These are phyloP conservation scores for Microbotryum lychnidis-dioicae DNA, from an alignment of 1,284 basidiomycete genomes.

Conservation along the genomic window DNA sequence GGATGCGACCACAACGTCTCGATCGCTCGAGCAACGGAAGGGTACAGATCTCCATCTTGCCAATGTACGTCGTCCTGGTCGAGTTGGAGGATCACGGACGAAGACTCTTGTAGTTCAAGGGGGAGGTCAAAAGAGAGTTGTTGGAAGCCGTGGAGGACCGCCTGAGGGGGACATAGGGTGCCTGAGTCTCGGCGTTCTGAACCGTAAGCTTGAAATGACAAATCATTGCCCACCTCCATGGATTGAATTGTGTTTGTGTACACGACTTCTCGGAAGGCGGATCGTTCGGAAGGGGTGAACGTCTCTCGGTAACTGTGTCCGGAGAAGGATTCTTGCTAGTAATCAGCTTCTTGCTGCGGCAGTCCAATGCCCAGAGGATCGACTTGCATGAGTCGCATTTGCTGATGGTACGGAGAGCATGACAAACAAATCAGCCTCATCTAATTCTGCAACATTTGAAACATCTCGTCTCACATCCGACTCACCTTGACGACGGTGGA, in stretches of 20 bases:
- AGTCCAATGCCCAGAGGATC: background rate
- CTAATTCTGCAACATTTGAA: too few species aligned
- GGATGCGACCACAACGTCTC: conserved; percentile 34
- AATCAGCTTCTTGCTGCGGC: conserved; percentile 2
- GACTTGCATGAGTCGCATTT: conserved; percentile 11
- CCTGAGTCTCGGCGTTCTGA: conserved; percentile 5
- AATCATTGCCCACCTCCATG: conserved; percentile 12
- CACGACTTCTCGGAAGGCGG: conserved; percentile 94
- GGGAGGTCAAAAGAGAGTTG: conserved; percentile 36
- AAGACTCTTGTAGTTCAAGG: conserved; percentile 27
- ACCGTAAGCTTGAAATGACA: background rate
- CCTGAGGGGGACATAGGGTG: conserved; percentile 6
- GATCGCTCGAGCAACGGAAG: conserved; percentile 33
- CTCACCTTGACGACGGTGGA: conserved; percentile 37
- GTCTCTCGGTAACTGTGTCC: conserved; percentile 41
- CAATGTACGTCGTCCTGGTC: conserved; percentile 29
- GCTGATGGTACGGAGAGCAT: background rate
- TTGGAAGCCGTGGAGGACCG: conserved; percentile 13
- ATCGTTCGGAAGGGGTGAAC: conserved; percentile 80
- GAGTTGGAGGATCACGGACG: conserved; percentile 36
- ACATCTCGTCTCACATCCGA: too few species aligned
- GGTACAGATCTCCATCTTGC: conserved; percentile 5
- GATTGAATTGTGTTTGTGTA: conserved; percentile 66
- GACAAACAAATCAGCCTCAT: too few species aligned
- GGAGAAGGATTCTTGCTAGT: conserved; percentile 17